Base-by-base conservation (phyloP, 495 filamentous ascomycete genomes). In the Cairneyella variabilis region DNA sequence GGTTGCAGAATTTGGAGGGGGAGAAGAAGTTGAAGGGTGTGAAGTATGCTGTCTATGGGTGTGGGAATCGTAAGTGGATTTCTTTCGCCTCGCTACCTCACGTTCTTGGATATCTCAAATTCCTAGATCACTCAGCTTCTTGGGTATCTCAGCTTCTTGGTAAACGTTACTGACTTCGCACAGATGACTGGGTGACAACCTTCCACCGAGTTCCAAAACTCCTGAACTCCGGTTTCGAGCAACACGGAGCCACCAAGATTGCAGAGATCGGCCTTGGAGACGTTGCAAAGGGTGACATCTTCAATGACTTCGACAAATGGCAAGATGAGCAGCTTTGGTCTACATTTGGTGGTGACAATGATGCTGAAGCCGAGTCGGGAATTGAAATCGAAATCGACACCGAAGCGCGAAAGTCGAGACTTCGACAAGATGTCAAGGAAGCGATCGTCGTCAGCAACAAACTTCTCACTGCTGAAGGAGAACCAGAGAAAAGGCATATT, bases 301-400 rank as follows among this genome's bases (percentile, higher is more conserved):
- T 90, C 57, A 77, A 74, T 23, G 79, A 83, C 47, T 90, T 91
- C 59, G 87, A 90, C 57, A 69, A 70, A 32, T 90, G 87, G 86
- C 77, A 83, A 32, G 83, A 86, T 58, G 70, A 75, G 0, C 58
- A 72, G 1, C 71, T 88, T 44, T 90, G 85, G 85, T 80, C 85
- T 3, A 76, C 83, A 3, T 66, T 82, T n/a, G 75, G 73, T 21
- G 54, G 37, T 0, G 27, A 40, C 11, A 21, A n/a, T 14, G 52
- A 56, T 22, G 50, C 64, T 0, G 52, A 50, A 1, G 66, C 51
- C 57, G 44, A 70, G 50, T 44, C 70, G 49, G 56, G 73, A 54
- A 36, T 80, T 47, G 61, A 79, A 5, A 78, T 88, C 7, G 73
- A 80, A 9, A 73, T 89, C 8, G 81, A 70, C 46, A 72, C 83